Evolutionary conservation across 2,329 filamentous ascomycete species (phyloP).

Genomic region (Botrytis tulipae): DNA sequence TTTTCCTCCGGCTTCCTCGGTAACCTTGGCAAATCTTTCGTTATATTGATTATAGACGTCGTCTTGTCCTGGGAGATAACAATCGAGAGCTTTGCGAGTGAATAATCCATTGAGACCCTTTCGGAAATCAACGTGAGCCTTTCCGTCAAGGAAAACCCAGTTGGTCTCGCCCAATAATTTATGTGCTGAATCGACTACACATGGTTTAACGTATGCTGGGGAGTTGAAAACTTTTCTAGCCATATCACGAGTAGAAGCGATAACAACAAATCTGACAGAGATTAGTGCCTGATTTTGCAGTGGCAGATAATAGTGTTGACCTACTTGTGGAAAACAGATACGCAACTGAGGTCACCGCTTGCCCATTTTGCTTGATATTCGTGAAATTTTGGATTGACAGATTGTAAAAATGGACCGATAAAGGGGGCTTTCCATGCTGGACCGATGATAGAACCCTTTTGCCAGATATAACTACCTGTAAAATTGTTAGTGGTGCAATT

Average conservation of each 20-base stretch:
- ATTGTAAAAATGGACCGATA: constrained; percentile 94
- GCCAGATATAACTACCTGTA: constrained; percentile 69
- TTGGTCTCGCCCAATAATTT: constrained; percentile 90
- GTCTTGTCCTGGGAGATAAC: constrained; percentile 89
- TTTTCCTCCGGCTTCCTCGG: constrained; percentile 67
- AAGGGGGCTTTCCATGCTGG: constrained; percentile 77
- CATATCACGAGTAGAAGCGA: constrained; percentile 92
- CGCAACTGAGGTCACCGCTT: constrained; percentile 89
- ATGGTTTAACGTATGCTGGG: constrained; percentile 87
- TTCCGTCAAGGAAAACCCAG: constrained; percentile 97
- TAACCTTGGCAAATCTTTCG: constrained; percentile 71
- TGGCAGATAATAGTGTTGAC: constrained; percentile 33
- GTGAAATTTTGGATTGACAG: constrained; percentile 85
- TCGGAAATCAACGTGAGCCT: constrained; percentile 92
- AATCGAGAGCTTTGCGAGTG: constrained; percentile 82
- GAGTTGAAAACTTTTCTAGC: constrained; percentile 97
- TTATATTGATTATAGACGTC: constrained; percentile 90
- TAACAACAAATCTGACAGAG: constrained; percentile 81
- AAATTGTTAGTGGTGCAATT: constrained; percentile 19
- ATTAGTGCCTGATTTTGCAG: constrained; percentile 5
- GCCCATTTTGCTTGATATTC: constrained; percentile 91
- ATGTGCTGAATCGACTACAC: constrained; percentile 89
- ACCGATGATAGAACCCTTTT: constrained; percentile 74
- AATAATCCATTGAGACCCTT: constrained; percentile 95
- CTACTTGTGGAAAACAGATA: constrained; percentile 99